These are phyloP conservation scores for Aspergillus versicolor DNA, from an alignment of 2,329 filamentous ascomycete genomes.

Conservation along the genomic window DNA sequence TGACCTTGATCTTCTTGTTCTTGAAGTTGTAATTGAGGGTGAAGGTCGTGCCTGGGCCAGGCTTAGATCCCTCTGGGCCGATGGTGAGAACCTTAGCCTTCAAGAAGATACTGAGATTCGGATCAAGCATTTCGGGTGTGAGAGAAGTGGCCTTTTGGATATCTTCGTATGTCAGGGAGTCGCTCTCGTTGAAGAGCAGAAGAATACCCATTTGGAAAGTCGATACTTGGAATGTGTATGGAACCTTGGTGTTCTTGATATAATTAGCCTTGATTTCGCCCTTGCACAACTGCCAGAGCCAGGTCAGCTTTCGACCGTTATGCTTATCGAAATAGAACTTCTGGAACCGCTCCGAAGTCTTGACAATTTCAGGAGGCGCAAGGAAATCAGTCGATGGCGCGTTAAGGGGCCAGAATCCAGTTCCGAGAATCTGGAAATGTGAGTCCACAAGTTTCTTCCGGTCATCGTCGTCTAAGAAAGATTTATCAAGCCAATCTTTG, in stretches of 20 bases:
- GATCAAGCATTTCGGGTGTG: constrained; percentile 78
- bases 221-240: constrained; percentile 95
- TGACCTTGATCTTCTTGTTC: constrained; percentile 97
- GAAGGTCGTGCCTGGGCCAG: constrained; percentile 75
- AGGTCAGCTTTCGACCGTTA: constrained; percentile 91
- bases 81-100: constrained; percentile 88
- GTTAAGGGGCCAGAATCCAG: constrained; percentile 93
- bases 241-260: constrained; percentile 82
- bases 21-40: constrained; percentile 92
- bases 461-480: constrained; percentile 61
- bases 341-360: constrained; percentile 85
- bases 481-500: constrained; percentile 70
- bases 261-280: constrained; percentile 95
- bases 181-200: constrained; percentile 88
- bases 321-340: constrained; percentile 96
- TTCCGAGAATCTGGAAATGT: constrained; percentile 88
- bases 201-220: constrained; percentile 98
- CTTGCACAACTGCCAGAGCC: constrained; percentile 98
- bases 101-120: constrained; percentile 78
- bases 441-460: constrained; percentile 75
- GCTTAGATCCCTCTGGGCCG: constrained; percentile 70
- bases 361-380: constrained; percentile 78
- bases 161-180: constrained; percentile 81
- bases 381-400: constrained; percentile 85
- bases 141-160: constrained; percentile 80